phyloP scores from a whole-genome alignment of 2,329 filamentous ascomycete genomes.

The Aspergillus ochraceus region DNA sequence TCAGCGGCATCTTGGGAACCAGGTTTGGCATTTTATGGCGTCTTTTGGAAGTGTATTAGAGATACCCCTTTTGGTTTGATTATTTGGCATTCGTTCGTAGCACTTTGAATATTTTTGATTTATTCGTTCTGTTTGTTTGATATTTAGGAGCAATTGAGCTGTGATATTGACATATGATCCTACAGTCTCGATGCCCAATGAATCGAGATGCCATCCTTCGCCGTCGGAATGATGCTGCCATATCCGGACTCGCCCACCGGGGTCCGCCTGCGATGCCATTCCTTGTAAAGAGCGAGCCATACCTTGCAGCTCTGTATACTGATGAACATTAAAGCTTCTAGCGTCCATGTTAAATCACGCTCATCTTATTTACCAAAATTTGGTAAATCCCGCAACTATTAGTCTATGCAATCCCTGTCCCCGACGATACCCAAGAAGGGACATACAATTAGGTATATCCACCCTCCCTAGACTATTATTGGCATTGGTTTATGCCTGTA shows the following conservation, averaged over 20 bases:
- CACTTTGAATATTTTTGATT: background rate
- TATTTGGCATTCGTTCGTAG: background rate
- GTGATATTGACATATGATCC: conserved; percentile 13
- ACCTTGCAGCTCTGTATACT: background rate
- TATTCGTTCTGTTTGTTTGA: background rate
- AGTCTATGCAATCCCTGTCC: too few relatives aligned
- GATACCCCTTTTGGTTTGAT: background rate
- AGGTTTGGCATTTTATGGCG: background rate
- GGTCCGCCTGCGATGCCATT: background rate
- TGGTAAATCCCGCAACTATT: background rate
- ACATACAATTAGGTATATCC: too few relatives aligned
- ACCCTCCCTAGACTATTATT: too few relatives aligned
- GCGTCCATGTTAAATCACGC: too few relatives aligned
- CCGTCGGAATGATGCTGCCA: background rate
- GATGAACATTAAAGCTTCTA: background rate
- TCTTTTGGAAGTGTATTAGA: background rate
- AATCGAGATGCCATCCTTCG: background rate
- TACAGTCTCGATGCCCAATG: conserved; percentile 1
- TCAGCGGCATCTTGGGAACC: background rate
- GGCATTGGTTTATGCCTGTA: too few relatives aligned
- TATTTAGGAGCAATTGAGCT: conserved; percentile 13
- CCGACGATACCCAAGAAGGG: too few relatives aligned
- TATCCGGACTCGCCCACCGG: background rate
- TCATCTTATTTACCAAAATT: background rate
- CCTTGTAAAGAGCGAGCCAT: background rate